phyloP scores from a whole-genome alignment of 2,329 filamentous ascomycete genomes.

The Fusarium penzigii region DNA sequence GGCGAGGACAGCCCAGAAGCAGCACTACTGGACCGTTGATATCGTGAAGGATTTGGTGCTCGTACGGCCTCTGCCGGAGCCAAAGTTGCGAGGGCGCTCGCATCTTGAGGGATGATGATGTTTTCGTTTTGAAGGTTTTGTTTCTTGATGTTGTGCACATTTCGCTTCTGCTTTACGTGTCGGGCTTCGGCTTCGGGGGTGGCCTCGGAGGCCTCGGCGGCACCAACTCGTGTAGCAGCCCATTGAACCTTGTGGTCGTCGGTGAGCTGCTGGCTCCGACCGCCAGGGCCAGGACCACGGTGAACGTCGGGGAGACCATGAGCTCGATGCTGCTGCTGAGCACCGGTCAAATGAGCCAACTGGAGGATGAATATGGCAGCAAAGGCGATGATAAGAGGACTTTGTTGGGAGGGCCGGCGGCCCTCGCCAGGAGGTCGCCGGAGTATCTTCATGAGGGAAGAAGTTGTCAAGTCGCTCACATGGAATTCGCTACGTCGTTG shows the following conservation, averaged over 20 bases:
- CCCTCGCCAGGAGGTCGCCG: constrained; percentile 64
- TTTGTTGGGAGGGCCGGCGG: constrained; percentile 48
- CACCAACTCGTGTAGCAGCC: constrained; percentile 33
- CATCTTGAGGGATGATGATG: constrained; percentile 59
- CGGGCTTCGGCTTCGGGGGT: constrained; percentile 30
- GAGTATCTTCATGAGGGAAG: constrained; percentile 48
- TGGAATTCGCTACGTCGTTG: constrained; percentile 21
- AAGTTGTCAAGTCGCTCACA: constrained; percentile 22
- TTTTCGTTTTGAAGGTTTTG: constrained; percentile 34
- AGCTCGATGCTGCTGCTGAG: constrained; percentile 62
- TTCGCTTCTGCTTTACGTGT: constrained; percentile 23
- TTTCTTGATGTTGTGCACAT: constrained; percentile 31
- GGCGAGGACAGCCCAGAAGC: constrained; percentile 73
- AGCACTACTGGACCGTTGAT: constrained; percentile 54
- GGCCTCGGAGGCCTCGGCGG: constrained; percentile 30
- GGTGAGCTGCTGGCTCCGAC: constrained; percentile 28
- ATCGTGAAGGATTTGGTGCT: constrained; percentile 80
- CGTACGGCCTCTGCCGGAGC: constrained; percentile 95
- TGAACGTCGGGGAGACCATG: constrained; percentile 19
- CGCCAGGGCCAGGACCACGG: constrained; percentile 22
- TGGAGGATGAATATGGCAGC: constrained; percentile 57
- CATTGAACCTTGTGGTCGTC: constrained; percentile 33
- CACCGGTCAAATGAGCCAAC: constrained; percentile 56
- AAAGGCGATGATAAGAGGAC: constrained; percentile 54
- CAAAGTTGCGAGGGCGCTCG: constrained; percentile 96